Percentiles rank a stretch among this genome's conserved stretches.
Evolutionary conservation across 2,329 filamentous ascomycete species (phyloP).

Genomic region (Trichophyton mentagrophytes): DNA sequence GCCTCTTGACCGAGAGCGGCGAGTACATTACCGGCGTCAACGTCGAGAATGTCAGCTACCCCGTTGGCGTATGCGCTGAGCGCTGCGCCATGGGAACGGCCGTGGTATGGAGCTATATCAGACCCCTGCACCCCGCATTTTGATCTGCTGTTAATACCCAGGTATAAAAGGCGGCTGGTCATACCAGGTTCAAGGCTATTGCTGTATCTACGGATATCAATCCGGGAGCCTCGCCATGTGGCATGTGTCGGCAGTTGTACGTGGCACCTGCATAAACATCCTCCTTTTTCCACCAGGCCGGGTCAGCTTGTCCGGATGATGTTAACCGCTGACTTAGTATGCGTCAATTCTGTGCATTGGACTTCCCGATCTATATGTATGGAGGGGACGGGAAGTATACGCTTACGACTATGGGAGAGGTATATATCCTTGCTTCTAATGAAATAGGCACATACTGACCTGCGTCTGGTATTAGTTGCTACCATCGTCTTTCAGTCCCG

Average conservation of each 20-base stretch:
- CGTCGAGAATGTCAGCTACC: constrained; percentile 86
- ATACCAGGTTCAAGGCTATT: constrained; percentile 56
- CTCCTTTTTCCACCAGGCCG: background rate
- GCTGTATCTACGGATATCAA: constrained; percentile 72
- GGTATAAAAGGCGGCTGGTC: constrained; percentile 29
- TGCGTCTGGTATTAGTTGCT: constrained; percentile 41
- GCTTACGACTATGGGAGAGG: constrained; percentile 29
- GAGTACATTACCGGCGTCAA: constrained; percentile 63
- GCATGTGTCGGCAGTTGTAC: constrained; percentile 90
- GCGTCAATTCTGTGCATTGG: constrained; percentile 58
- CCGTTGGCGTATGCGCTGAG: constrained; percentile 92
- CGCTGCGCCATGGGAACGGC: constrained; percentile 76
- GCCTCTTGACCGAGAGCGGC: constrained; percentile 51
- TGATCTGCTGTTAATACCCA: background rate
- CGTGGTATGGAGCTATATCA: constrained; percentile 33
- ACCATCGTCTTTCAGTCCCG: constrained; percentile 56
- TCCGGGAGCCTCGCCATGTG: constrained; percentile 61
- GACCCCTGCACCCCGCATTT: background rate
- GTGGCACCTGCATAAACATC: constrained; percentile 9
- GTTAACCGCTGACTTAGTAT: constrained; percentile 34
- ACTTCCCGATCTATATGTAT: constrained; percentile 80
- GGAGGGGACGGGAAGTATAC: constrained; percentile 59
- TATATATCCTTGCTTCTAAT: constrained; percentile 14
- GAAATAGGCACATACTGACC: constrained; percentile 3
- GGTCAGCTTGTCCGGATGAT: background rate